These are phyloP conservation scores for Amanita exitialis DNA, from an alignment of 768 basidiomycete species.

Conservation along the genomic window DNA sequence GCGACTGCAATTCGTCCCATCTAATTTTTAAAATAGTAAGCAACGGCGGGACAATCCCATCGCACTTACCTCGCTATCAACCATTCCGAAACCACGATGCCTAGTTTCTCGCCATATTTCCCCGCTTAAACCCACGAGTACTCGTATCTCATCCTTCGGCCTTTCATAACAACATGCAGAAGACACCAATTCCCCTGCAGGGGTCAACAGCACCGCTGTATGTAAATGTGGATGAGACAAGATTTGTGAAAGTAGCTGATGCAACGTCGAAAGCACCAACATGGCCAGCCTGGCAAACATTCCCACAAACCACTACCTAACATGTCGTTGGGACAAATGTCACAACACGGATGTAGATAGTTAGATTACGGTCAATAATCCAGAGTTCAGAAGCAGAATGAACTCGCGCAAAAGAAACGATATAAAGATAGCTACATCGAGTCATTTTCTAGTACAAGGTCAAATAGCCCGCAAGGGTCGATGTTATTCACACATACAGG, in stretches of 20 bases:
- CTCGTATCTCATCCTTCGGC: conserved; percentile 65
- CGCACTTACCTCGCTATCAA: conserved; percentile 61
- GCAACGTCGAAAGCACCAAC: conserved; percentile 62
- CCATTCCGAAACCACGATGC: conserved; percentile 58
- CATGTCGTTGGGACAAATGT: neutral
- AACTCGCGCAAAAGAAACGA: neutral
- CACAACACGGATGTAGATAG: neutral
- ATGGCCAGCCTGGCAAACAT: conserved; percentile 22
- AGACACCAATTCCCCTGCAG: conserved; percentile 66
- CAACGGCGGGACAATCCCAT: neutral
- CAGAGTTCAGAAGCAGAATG: neutral
- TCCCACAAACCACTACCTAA: neutral
- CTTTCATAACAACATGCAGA: conserved; percentile 44
- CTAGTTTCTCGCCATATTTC: conserved; percentile 75
- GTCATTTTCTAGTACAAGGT: neutral
- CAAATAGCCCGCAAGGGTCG: neutral
- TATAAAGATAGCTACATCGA: conserved; percentile 2
- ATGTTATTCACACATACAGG: neutral
- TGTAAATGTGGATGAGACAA: conserved; percentile 53
- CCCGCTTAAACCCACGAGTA: conserved; percentile 60
- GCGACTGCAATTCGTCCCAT: conserved; percentile 63
- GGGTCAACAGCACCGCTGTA: conserved; percentile 62
- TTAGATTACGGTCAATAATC: conserved; percentile 2
- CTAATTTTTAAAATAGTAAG: conserved; percentile 21
- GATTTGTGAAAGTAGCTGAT: conserved; percentile 53